These are phyloP conservation scores for Chaetomiaceae sp. DNA, from an alignment of 2,329 filamentous ascomycete genomes.

Conservation along the genomic window DNA sequence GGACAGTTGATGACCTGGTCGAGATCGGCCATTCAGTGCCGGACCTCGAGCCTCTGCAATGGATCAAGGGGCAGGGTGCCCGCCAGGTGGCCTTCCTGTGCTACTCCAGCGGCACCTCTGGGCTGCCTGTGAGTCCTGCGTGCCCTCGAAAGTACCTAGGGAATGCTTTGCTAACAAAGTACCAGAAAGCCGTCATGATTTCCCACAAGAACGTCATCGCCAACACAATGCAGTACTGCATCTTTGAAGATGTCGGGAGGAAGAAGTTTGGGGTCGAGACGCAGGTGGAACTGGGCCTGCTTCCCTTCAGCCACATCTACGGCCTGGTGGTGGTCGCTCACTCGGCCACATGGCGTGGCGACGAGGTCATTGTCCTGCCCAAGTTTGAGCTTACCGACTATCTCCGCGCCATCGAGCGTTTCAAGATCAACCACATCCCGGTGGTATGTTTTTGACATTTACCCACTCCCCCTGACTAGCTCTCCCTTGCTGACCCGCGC, in stretches of 20 bases:
- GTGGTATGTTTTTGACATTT: constrained; percentile 56
- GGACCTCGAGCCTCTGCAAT: constrained; percentile 51
- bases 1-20: constrained; percentile 63
- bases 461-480: background rate
- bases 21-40: constrained; percentile 52
- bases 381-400: constrained; percentile 70
- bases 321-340: constrained; percentile 67
- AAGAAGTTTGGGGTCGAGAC: constrained; percentile 35
- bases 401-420: constrained; percentile 59
- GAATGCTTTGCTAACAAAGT: constrained; percentile 9
- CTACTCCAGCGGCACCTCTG: constrained; percentile 76
- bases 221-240: constrained; percentile 60
- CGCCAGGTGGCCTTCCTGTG: constrained; percentile 70
- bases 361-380: constrained; percentile 65
- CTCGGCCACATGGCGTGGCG: constrained; percentile 62
- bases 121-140: constrained; percentile 56
- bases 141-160: background rate
- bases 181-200: constrained; percentile 77
- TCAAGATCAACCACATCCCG: constrained; percentile 63
- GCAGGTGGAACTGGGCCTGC: constrained; percentile 57
- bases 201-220: constrained; percentile 75
- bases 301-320: constrained; percentile 81
- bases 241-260: constrained; percentile 39
- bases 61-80: constrained; percentile 60
- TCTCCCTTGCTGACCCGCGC: constrained; percentile 31